Evolutionary conservation across 805 yeast species (phyloP).

Genomic region (Kodamaea jinghongensis): DNA sequence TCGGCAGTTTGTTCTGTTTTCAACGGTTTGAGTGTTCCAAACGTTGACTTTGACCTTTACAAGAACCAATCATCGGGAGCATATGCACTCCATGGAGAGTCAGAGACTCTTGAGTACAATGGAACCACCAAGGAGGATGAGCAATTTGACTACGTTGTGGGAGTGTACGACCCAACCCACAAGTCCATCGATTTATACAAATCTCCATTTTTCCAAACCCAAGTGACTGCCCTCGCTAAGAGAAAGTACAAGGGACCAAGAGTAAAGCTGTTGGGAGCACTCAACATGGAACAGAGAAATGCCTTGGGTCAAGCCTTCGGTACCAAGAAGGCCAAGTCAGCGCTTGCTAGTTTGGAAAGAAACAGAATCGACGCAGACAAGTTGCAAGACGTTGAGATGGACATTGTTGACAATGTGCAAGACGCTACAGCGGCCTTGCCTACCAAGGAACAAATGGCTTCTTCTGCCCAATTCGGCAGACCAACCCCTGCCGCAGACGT

Average conservation of each 20-base stretch:
- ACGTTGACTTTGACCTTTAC: conserved; percentile 62
- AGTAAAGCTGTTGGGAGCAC: conserved; percentile 53
- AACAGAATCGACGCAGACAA: conserved; percentile 85
- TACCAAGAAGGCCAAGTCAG: conserved; percentile 93
- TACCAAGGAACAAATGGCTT: conserved; percentile 58
- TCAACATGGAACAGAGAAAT: conserved; percentile 62
- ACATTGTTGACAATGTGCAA: conserved; percentile 78
- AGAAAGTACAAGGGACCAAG: conserved; percentile 60
- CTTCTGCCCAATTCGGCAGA: conserved; percentile 60
- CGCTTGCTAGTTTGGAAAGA: conserved; percentile 73
- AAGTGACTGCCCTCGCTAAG: conserved; percentile 60
- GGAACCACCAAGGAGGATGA: conserved; percentile 45
- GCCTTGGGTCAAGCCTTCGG: conserved; percentile 95
- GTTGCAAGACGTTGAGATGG: conserved; percentile 69
- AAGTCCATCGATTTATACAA: conserved; percentile 63
- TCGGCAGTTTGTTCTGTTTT: conserved; percentile 70
- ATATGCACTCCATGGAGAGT: conserved; percentile 76
- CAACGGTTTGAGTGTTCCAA: conserved; percentile 69
- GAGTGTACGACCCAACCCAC: conserved; percentile 68
- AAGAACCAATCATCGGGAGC: conserved; percentile 38
- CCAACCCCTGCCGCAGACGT: conserved; percentile 78
- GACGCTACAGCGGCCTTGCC: conserved; percentile 73
- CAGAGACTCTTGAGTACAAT: conserved; percentile 66
- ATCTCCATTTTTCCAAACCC: conserved; percentile 59
- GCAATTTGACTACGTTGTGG: conserved; percentile 62